A percentile compares a stretch with the other conserved stretches of the same genome.
Evolutionary conservation across 148 eudicot genomes (phyloP).

Genomic region (Vaccinium vitisidaea): DNA sequence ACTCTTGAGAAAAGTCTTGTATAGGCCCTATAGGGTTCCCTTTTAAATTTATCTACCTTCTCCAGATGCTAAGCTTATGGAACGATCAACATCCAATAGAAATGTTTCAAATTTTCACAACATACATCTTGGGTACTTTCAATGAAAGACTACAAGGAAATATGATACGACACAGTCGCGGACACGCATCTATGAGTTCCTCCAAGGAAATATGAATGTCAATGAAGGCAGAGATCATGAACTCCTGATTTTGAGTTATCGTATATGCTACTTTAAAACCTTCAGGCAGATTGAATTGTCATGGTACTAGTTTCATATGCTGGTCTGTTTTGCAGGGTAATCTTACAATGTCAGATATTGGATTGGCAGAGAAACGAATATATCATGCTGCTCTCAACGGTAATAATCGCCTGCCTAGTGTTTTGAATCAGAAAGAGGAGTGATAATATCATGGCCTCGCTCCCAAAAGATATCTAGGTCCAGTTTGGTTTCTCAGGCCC

Average conservation of each 20-base stretch:
- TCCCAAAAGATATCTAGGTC: conserved; percentile 24
- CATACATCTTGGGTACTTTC: not conserved
- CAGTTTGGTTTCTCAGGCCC: conserved; percentile 22
- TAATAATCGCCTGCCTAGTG: conserved; percentile 80
- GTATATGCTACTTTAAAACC: not conserved
- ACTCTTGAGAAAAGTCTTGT: not conserved
- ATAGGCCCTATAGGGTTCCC: not conserved
- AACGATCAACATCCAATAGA: not conserved
- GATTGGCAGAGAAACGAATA: conserved; percentile 91
- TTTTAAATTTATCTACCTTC: not conserved
- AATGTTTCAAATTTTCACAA: not conserved
- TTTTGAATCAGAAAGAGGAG: conserved; percentile 87
- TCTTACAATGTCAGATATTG: conserved; percentile 75
- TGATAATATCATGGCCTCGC: conserved; percentile 67
- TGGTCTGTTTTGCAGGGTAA: conserved; percentile 65
- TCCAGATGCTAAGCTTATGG: not conserved
- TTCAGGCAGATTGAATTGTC: not conserved
- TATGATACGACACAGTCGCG: not conserved
- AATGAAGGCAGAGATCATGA: not conserved
- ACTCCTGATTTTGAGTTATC: not conserved
- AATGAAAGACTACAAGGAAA: not conserved
- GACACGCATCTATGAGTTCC: not conserved
- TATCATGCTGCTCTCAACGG: conserved; percentile 94
- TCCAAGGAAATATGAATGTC: not conserved
- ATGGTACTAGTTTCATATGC: conserved; percentile 6